Percentiles rank a stretch among this genome's conserved stretches.
Evolutionary conservation across 192 early-diverging fungal genomes (phyloP).

Genomic region (Linnemannia schmuckeri): DNA sequence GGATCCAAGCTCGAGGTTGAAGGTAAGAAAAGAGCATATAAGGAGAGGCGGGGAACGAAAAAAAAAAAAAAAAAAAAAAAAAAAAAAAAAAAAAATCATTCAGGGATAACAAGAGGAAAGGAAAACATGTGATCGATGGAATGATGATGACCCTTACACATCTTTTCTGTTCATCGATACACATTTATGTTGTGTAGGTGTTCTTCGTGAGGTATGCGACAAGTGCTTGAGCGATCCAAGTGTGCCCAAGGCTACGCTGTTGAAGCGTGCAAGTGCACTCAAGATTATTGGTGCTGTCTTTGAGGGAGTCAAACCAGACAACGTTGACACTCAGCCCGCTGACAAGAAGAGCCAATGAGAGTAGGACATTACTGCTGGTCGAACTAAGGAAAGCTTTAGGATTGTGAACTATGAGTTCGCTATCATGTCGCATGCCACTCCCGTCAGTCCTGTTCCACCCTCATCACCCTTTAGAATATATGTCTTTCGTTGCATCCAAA

Average conservation of each 20-base stretch:
- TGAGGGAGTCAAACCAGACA: constrained; percentile 75
- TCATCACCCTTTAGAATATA: not conserved
- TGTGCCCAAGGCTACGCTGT: constrained; percentile 65
- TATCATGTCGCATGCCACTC: not conserved
- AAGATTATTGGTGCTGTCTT: constrained; percentile 90
- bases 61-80: not conserved
- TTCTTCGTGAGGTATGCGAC: constrained; percentile 94
- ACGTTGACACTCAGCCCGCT: constrained; percentile 31
- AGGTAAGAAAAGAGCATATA: constrained; percentile 28
- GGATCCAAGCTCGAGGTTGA: constrained; percentile 96
- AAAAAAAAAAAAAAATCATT: not conserved
- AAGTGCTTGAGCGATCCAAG: constrained; percentile 78
- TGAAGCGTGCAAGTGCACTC: constrained; percentile 84
- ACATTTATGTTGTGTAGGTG: constrained; percentile 45
- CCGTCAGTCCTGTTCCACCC: not conserved
- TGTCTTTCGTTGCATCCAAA: not conserved
- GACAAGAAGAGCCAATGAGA: not conserved
- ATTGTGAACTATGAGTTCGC: not conserved
- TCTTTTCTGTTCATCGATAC: too few relatives aligned
- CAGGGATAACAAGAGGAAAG: not conserved
- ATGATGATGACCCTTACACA: not conserved
- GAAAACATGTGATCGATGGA: constrained; percentile 7
- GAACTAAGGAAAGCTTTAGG: not conserved
- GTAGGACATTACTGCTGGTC: not conserved
- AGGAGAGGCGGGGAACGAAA: not conserved